Evolutionary conservation across 2,329 filamentous ascomycete genomes (phyloP), one percentile per base, ranked within the genome.

Genomic region (Orbilia brochopaga): DNA sequence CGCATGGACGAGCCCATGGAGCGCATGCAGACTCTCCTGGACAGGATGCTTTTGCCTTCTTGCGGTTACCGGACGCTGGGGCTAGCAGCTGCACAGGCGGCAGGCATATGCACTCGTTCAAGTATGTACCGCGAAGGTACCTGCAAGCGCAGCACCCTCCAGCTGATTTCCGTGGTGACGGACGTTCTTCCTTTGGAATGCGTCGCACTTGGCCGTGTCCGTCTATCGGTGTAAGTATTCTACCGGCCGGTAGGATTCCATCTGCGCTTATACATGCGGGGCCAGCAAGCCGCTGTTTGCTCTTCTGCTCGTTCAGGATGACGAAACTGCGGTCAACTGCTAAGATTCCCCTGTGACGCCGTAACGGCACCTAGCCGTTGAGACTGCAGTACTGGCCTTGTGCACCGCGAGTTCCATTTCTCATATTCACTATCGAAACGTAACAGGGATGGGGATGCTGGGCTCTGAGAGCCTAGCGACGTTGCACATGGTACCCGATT

Each of bases 1-100:
- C 44, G 46, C 10, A 53, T 46, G 50, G 17, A 24, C 40, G 19
- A 23, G 19, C 13, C 50, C 51, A 48, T 50, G 63, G 24, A 40
- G 37, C 37, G 37, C 37, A 42, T 42, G n/a, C 11, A n/a, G 56
- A 61, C 54, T 61, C 63, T 67, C 42, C 63, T 61, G 63, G 48
- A 27, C 32, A 50, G 63, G 56, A 67, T 61, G 40, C 19, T 56
- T 67, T 19, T 32, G 15, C 44, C 37, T 21, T 40, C 46, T 17
- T 59, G 21, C 19, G 19, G 55, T 19, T 42, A 21, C 24, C 15
- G 32, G 24, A 19, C n/a, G 37, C 37, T 17, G 13, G 37, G 37
- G 4, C 37, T 42, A 17, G 37, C 37, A 42, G 37, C 37, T 42
- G 37, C 13, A 42, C 37, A 42, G 37, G 37, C 37, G 37, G 15